Evolutionary conservation across 495 filamentous ascomycete species (phyloP), one percentile per base, ranked within the genome.

Genomic region (Aspergillus mulundensis): DNA sequence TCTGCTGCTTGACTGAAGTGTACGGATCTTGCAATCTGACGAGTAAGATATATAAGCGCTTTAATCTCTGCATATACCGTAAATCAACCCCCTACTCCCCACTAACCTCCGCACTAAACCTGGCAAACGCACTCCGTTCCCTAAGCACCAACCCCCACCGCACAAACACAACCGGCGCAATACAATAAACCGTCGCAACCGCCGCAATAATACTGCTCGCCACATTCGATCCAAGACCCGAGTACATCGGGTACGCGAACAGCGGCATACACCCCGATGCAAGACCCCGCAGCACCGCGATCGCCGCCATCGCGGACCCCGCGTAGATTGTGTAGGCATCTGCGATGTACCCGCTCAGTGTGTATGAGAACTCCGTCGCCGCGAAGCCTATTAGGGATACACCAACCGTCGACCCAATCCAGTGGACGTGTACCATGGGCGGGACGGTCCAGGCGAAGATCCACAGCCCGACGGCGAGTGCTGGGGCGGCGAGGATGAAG

Each of bases 381-480:
- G 75, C 73, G 53, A 74, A 80, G 0, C 78, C 77, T 16, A 78
- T 63, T 1, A 69, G 50, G 0, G 73, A 57, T 0, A 79, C 60
- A 0, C 67, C 58, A 1, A 69, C 30, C 6, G 69, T 67, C 1
- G 73, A 67, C 0, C 66, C 67, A 20, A 70, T 59, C 77, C 77
- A 81, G 50, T 59, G 59, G 3, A 57, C 36, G 4, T 58, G 19
- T 0, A 62, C 49, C 6, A 42, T 25, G 0, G 77, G 75, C 0
- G 78, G 78, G 5, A 77, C 64, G 2, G 76, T 79, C 69, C 69
- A 74, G 11, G 66, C 70, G 46, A 79, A 77, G 66, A 65, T 69
- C 76, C 75, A 81, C 0, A 74, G 63, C 1, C 63, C 65, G 4
- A 59, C 48, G 0, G 70, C 70, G 12, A 75, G 57, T 4, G 65